Conservation (phyloP, 2,329 filamentous ascomycete species). For the Microsporum audouinii region DNA sequence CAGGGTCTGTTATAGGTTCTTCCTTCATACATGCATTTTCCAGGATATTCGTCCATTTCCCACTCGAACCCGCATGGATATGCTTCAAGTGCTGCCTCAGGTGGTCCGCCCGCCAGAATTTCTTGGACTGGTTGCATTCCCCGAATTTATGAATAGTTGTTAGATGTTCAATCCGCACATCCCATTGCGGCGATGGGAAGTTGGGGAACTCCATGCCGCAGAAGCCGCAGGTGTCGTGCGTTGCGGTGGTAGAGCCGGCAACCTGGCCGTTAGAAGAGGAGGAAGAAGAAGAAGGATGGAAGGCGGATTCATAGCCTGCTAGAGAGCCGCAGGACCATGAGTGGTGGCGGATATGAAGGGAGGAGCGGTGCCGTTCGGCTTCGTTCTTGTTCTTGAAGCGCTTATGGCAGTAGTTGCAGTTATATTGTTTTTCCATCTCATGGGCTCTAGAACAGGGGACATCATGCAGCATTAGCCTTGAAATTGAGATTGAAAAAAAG, state of each 20-base stretch:
- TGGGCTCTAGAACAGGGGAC: slow-evolving; percentile 50
- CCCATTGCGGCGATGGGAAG: slow-evolving; percentile 69
- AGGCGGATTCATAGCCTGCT: slow-evolving; percentile 62
- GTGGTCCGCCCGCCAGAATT: slow-evolving; percentile 94
- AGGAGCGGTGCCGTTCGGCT: slow-evolving; percentile 91
- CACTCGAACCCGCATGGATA: slow-evolving; percentile 87
- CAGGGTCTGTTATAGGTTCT: slow-evolving; percentile 40
- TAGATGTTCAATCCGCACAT: slow-evolving; percentile 71
- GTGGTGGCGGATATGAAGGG: slow-evolving; percentile 78
- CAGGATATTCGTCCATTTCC: slow-evolving; percentile 97
- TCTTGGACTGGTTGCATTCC: slow-evolving; percentile 96
- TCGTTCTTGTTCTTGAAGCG: slow-evolving; percentile 99
- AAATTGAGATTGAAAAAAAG: not conserved
- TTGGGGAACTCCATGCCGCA: slow-evolving; percentile 86
- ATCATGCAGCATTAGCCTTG: slow-evolving; percentile 4
- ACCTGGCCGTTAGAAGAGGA: slow-evolving; percentile 23
- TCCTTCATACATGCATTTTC: slow-evolving; percentile 96
- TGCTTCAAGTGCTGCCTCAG: slow-evolving; percentile 98
- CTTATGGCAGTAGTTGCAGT: slow-evolving; percentile 83
- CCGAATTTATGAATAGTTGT: slow-evolving; percentile 91
- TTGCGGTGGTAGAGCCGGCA: slow-evolving; percentile 21
- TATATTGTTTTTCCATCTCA: slow-evolving; percentile 92
- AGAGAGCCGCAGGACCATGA: slow-evolving; percentile 96
- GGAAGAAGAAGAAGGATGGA: slow-evolving; percentile 63
- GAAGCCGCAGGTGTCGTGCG: slow-evolving; percentile 74